Evolutionary conservation across 202 grass and related monocot genomes (phyloP), one percentile per base, ranked within the genome.

Genomic region (Eragrostis tef): DNA sequence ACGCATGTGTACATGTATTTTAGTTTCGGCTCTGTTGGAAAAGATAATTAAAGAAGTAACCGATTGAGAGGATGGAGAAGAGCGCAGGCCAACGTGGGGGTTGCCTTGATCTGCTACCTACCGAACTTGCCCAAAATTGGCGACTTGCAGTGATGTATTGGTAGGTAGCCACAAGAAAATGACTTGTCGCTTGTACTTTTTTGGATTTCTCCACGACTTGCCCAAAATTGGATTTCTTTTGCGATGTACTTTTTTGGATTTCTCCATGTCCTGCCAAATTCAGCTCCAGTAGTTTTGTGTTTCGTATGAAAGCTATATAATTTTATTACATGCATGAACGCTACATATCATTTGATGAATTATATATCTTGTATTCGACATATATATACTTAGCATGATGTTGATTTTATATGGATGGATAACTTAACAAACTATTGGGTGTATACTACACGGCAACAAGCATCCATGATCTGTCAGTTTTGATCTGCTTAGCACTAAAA

Each of bases 61-160:
- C 11, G 45, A 49, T 34, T 61, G 52, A 67, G 7, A 20, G 31
- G 68, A 76, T 22, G 29, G 15, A 34, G 22, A 61, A 45, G 31
- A 24, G 7, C n/a, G 21, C 77, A 31, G 21, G 52, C 22, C 8
- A 87, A 27, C 85, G 64, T 63, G 63, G 22, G 27, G n/a, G n/a
- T 42, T 81, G 62, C 77, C 69, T 63, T 47, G 62, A 75, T 82
- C 16, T 44, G 60, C 72, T 57, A 41, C 84, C 46, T 61, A 75
- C 73, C 84, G 60, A 87, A 90, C 84, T 74, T 79, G 74, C 80
- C 75, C 60, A 43, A 80, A 87, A 84, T 72, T 74, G 63, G 68
- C 52, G 61, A 71, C 62, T 64, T 58, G 29, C 17, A 48, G 22
- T 74, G 73, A 87, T 74, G 85, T 19, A 81, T 80, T 56, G 77